Evolutionary conservation across 2,329 filamentous ascomycete species (phyloP).

Genomic region (Nothophaeocryptopus gaeumannii): DNA sequence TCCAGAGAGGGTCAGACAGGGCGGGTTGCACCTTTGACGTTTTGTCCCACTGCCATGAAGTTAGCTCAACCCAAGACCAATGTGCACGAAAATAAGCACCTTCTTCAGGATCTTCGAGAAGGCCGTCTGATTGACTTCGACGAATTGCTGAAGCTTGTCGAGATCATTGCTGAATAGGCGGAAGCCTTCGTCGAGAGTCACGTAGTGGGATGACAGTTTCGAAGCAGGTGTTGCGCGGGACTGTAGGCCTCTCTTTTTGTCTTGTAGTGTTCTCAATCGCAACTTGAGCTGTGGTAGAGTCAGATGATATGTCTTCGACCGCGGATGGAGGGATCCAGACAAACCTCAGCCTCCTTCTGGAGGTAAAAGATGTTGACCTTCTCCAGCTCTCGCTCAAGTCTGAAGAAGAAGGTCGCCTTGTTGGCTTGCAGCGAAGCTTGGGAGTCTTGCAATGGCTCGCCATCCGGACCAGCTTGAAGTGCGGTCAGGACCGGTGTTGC

Average conservation of each 20-base stretch:
- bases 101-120: slow-evolving; percentile 99
- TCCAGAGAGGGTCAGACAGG: slow-evolving; percentile 14
- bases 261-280: slow-evolving; percentile 83
- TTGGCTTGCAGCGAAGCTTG: slow-evolving; percentile 91
- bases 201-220: slow-evolving; percentile 87
- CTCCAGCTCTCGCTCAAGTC: slow-evolving; percentile 93
- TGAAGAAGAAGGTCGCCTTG: slow-evolving; percentile 98
- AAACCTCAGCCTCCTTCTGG: slow-evolving; percentile 94
- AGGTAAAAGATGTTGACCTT: slow-evolving; percentile 98
- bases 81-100: slow-evolving; percentile 42
- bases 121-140: slow-evolving; percentile 95
- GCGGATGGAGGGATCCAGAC: slow-evolving; percentile 28
- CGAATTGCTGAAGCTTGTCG: slow-evolving; percentile 95
- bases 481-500: slow-evolving; percentile 81
- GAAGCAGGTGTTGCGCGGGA: slow-evolving; percentile 69
- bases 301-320: slow-evolving; percentile 3
- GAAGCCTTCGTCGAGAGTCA: slow-evolving; percentile 92
- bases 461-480: slow-evolving; percentile 58
- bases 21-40: slow-evolving; percentile 71
- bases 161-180: slow-evolving; percentile 95
- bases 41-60: slow-evolving; percentile 79
- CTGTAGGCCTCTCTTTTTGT: slow-evolving; percentile 91
- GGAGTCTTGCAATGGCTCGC: slow-evolving; percentile 61
- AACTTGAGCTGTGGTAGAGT: slow-evolving; percentile 70
- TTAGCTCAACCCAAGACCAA: slow-evolving; percentile 35